Evolutionary conservation across 164 flowering plant genomes (phyloP), one percentile per base, ranked within the genome.

Genomic region (Sedum album): DNA sequence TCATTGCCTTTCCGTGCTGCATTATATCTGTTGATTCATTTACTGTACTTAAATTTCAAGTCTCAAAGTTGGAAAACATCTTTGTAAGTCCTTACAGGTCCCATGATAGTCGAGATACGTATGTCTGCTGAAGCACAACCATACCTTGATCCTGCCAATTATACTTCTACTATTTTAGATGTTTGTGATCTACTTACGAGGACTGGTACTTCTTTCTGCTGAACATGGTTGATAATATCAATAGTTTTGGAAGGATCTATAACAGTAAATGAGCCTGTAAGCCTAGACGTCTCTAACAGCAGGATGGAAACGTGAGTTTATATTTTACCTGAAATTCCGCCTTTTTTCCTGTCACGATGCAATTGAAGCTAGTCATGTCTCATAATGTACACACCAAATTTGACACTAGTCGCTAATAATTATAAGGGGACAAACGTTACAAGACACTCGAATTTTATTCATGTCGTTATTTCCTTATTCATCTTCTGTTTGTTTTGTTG

Each of bases 381-480:
- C 61, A 55, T 55, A 26, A 55, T 55, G 31, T 55, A 55, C 17
- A 25, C 30, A 21, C 61, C 61, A 55, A 23, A 31, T 55, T 55
- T 26, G 26, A 3, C 61, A 10, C 31, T 23, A 25, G 11, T 18
- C 13, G 33, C 20, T 28, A 26, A 28, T 28, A 14, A 57, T 57
- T 57, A 14, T 1, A 14, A 26, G 17, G 33, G 9, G 62, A 57
- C 62, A 57, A 57, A 26, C 33, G 1, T 57, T 11, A 57, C 2
- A 20, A 28, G 31, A 57, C 62, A 21, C 57, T 26, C 30, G 8
- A 28, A 26, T 30, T 44, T 11, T 17, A 44, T 44, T 26, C 18
- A 15, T 28, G 62, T 26, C 62, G 11, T 57, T 57, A 57, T 57
- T 57, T 57, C 33, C 62, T 57, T 57, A 13, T 33, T 57, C 62